Conservation (phyloP, 257 asterid species). For the Solanum megistacrolobum region DNA sequence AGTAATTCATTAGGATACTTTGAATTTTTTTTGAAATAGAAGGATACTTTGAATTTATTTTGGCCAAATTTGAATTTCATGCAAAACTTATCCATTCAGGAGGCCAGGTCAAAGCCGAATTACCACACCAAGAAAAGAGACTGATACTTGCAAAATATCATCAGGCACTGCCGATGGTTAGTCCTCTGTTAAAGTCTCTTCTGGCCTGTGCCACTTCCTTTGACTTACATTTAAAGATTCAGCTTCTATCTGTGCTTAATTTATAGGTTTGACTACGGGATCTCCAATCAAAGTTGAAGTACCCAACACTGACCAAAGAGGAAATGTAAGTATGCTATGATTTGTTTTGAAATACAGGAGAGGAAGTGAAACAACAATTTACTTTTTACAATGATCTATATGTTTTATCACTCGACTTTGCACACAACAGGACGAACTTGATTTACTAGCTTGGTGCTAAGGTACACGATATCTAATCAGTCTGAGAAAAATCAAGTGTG, state of each 20-base stretch:
- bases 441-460: not conserved
- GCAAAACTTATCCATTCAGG: slow-evolving; percentile 31
- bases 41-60: not conserved
- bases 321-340: slow-evolving; percentile 43
- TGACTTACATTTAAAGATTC: not conserved
- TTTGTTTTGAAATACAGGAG: not conserved
- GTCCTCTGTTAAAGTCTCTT: slow-evolving; percentile 5
- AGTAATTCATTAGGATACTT: not conserved
- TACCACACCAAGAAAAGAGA: slow-evolving; percentile 96
- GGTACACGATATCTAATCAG: not conserved
- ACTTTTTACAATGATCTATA: not conserved
- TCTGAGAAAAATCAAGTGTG: not conserved
- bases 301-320: slow-evolving; percentile 98
- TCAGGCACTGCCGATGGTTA: slow-evolving; percentile 85
- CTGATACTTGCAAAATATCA: slow-evolving; percentile 81
- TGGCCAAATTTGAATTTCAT: not conserved
- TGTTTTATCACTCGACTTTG: not conserved
- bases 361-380: not conserved
- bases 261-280: slow-evolving; percentile 83
- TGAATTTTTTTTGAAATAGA: not conserved
- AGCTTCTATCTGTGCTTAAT: not conserved
- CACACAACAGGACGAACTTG: not conserved
- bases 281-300: slow-evolving; percentile 90
- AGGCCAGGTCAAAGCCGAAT: slow-evolving; percentile 99
- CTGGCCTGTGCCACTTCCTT: not conserved